Percentiles rank a stretch among this genome's conserved stretches.
These are phyloP conservation scores for Chaetomium cochliodes DNA, from an alignment of 495 filamentous ascomycete species.

Conservation along the genomic window DNA sequence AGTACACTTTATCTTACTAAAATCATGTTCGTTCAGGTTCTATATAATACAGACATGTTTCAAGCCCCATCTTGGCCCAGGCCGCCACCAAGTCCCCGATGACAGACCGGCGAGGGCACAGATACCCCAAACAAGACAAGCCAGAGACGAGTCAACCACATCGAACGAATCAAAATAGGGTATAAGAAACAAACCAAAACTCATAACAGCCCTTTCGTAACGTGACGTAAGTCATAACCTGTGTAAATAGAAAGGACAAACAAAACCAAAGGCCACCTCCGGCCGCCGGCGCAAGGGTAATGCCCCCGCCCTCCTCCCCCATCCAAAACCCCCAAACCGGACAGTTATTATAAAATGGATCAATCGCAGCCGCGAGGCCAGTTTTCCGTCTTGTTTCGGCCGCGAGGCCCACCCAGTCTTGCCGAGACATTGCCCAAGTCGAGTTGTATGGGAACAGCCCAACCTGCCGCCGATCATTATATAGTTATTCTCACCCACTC, in stretches of 20 bases:
- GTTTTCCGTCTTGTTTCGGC: constrained; percentile 40
- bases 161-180: neutral
- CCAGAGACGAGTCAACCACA: neutral
- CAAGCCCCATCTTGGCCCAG: neutral
- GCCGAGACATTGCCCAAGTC: constrained; percentile 7
- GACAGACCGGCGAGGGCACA: too few relatives aligned
- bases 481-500: neutral
- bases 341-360: neutral
- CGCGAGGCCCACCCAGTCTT: constrained; percentile 48
- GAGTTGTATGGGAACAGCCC: neutral
- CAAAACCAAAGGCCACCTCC: neutral
- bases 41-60: constrained; percentile 2
- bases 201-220: constrained; percentile 5
- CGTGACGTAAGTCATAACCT: constrained; percentile 10
- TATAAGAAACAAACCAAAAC: neutral
- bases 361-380: constrained; percentile 46
- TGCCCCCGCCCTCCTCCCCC: too few relatives aligned
- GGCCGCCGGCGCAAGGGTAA: neutral
- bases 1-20: neutral
- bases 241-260: neutral
- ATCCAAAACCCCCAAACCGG: neutral
- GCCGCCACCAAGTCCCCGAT: too few relatives aligned
- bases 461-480: neutral
- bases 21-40: neutral
- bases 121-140: neutral